These are phyloP conservation scores for Inga leiocalycina DNA, from an alignment of 306 rosid genomes.

Conservation along the genomic window DNA sequence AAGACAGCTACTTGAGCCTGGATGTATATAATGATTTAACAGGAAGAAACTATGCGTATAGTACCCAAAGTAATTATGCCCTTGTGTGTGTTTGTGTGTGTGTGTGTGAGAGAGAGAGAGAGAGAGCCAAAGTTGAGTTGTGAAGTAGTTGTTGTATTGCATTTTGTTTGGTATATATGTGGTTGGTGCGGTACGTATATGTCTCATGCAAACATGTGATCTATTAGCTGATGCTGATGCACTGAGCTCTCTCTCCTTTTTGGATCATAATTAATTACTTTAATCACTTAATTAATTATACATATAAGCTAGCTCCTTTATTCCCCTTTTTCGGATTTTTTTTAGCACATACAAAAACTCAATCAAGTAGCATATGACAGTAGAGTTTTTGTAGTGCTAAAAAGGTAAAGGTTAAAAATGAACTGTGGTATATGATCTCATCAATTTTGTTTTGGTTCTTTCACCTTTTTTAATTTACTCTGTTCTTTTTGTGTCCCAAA, in stretches of 20 bases:
- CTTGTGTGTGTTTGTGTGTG: background rate
- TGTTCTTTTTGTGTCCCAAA: background rate
- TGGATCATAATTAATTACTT: background rate
- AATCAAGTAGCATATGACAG: background rate
- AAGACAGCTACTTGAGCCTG: background rate
- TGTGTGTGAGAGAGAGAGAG: background rate
- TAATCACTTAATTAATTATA: background rate
- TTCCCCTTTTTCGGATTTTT: background rate
- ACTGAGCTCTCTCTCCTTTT: background rate
- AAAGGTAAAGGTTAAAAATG: background rate
- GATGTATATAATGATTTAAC: constrained; percentile 6
- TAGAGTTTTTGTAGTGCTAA: background rate
- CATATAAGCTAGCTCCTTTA: background rate
- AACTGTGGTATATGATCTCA: background rate
- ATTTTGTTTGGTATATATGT: constrained; percentile 21
- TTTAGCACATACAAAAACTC: background rate
- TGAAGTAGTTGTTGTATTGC: constrained; percentile 27
- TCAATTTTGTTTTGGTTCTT: background rate
- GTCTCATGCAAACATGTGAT: background rate
- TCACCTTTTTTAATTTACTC: background rate
- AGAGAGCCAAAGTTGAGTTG: constrained; percentile 4
- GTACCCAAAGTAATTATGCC: background rate
- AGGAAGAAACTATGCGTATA: background rate
- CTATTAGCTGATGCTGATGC: background rate
- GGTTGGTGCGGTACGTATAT: background rate